Evolutionary conservation across 2,329 filamentous ascomycete genomes (phyloP), one percentile per base, ranked within the genome.

Genomic region (Xylaria digitata): DNA sequence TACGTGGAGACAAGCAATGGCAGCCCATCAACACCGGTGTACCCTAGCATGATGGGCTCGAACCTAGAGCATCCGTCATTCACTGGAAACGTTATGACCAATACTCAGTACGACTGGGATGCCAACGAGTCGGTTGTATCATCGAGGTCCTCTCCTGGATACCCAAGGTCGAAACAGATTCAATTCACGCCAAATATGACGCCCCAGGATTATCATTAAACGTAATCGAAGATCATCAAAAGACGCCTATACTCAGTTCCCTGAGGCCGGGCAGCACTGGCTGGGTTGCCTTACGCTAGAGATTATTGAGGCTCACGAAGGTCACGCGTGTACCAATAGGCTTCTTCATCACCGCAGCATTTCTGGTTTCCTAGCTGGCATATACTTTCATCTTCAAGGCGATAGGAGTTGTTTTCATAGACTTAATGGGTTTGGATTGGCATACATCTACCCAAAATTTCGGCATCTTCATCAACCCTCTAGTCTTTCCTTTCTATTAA

Each of bases 51-150:
- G 69, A 80, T 86, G 73, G 79, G 80, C 0, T 78, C 81, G 9
- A 73, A 77, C 9, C 85, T 83, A 15, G 72, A 75, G n/a, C 73
- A 72, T 8, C 61, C 56, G 37, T 6, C 66, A 55, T 81, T 80
- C 59, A 75, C 73, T 32, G 78, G 75, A 58, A 77, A 78, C 65
- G 67, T 63, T 34, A 77, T 74, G 40, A 76, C 72, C 34, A 83
- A 82, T 46, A 74, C 82, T 17, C 84, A 87, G 68, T 87, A 84
- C 72, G 82, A 83, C 71, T 87, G 86, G 80, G 81, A 85, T 5
- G 80, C 75, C 13, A 77, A 82, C 48, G 79, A 82, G 42, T 79
- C 82, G 1, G 80, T 80, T 52, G 75, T 78, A 32, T 79, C 80
- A 30, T 75, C 75, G 6, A 78, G 73, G 65, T 77, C 78, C 9